phyloP scores from a whole-genome alignment of 805 yeast genomes.

The Saccharomyces paradoxus region DNA sequence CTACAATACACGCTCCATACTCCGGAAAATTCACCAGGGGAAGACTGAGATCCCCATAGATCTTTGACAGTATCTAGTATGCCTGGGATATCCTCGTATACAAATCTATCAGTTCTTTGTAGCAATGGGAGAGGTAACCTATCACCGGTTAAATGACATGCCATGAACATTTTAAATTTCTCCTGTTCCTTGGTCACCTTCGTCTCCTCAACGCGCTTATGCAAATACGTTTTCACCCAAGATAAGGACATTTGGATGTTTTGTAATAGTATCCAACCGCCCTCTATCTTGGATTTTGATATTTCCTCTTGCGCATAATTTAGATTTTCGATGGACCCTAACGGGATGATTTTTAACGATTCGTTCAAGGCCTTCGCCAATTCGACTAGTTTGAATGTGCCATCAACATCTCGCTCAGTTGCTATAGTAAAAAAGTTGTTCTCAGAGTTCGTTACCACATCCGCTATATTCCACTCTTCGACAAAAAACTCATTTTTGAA shows the following conservation, averaged over 20 bases:
- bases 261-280: constrained; percentile 70
- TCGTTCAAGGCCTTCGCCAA: constrained; percentile 31
- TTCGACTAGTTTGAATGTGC: constrained; percentile 44
- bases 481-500: background rate
- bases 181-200: constrained; percentile 5
- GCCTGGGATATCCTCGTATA: constrained; percentile 58
- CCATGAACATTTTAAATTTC: constrained; percentile 52
- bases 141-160: constrained; percentile 43
- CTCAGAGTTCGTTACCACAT: constrained; percentile 1
- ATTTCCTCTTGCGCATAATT: constrained; percentile 51
- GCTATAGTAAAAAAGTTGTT: constrained; percentile 39
- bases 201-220: constrained; percentile 38
- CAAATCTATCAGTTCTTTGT: constrained; percentile 42
- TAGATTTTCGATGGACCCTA: constrained; percentile 68
- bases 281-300: constrained; percentile 36
- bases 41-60: constrained; percentile 23
- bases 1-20: constrained; percentile 32
- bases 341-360: constrained; percentile 42
- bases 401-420: constrained; percentile 58
- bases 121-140: constrained; percentile 52
- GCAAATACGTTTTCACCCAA: constrained; percentile 48
- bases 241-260: constrained; percentile 65
- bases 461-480: constrained; percentile 1
- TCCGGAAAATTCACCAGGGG: constrained; percentile 19
- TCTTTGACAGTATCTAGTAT: constrained; percentile 16